These are phyloP conservation scores for Globisporangium perplexum DNA, from an alignment of 352 stramenopile genomes.

Conservation along the genomic window DNA sequence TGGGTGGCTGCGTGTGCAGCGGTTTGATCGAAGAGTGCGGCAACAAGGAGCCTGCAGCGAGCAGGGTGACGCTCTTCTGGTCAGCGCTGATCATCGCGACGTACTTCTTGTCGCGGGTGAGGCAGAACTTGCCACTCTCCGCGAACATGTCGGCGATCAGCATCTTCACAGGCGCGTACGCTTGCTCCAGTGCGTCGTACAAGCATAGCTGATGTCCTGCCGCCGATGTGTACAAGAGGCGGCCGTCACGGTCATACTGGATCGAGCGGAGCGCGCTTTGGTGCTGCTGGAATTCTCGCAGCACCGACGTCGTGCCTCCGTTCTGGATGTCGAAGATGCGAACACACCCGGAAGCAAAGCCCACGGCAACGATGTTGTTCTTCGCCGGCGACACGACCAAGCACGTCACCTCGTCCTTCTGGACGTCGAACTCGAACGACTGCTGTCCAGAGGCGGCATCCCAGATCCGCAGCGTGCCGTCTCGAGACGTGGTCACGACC, in stretches of 20 bases:
- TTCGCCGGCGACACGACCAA: constrained; percentile 37
- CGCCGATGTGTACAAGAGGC: constrained; percentile 45
- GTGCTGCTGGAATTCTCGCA: constrained; percentile 86
- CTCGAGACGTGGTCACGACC: constrained; percentile 57
- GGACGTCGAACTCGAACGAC: constrained; percentile 80
- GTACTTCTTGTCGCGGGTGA: constrained; percentile 37
- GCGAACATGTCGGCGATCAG: constrained; percentile 40
- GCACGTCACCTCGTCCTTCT: constrained; percentile 57
- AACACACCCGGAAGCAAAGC: constrained; percentile 77
- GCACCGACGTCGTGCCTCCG: constrained; percentile 18
- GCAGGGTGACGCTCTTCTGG: constrained; percentile 23
- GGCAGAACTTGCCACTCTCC: constrained; percentile 21
- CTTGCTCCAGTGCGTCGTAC: constrained; percentile 38
- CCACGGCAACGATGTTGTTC: constrained; percentile 48
- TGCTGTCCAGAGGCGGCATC: constrained; percentile 50
- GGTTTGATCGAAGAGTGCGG: constrained; percentile 31
- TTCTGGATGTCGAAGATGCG: constrained; percentile 77
- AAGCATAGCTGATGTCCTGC: constrained; percentile 60
- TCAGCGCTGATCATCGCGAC: constrained; percentile 28
- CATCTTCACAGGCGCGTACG: constrained; percentile 67
- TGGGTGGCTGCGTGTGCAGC: constrained; percentile 7
- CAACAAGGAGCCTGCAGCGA: constrained; percentile 32
- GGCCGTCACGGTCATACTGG: constrained; percentile 35
- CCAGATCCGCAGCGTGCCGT: constrained; percentile 87
- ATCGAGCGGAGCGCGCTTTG: constrained; percentile 56